phyloP scores from a whole-genome alignment of 2,329 filamentous ascomycete species.

The Cladophialophora carrionii region DNA sequence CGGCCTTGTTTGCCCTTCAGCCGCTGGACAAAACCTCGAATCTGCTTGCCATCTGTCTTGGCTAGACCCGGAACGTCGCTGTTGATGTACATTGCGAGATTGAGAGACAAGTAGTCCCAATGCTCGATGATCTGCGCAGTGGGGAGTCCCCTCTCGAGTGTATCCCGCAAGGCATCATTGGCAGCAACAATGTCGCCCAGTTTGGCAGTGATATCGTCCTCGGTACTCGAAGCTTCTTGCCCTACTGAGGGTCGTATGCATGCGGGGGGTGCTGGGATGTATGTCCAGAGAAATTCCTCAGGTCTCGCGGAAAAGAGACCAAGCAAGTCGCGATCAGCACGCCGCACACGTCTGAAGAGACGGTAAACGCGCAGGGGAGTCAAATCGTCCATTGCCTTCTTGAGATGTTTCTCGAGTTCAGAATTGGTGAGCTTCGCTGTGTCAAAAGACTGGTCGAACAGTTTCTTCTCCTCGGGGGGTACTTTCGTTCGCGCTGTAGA shows the following conservation, averaged over 20 bases:
- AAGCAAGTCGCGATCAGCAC: constrained; percentile 85
- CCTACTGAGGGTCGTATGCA: constrained; percentile 92
- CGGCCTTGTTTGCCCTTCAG: constrained; percentile 97
- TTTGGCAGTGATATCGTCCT: constrained; percentile 95
- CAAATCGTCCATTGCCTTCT: constrained; percentile 91
- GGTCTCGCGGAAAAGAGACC: constrained; percentile 89
- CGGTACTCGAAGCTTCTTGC: constrained; percentile 89
- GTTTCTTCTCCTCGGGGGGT: constrained; percentile 76
- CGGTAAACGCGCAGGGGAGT: constrained; percentile 88
- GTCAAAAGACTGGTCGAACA: constrained; percentile 83
- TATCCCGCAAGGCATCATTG: constrained; percentile 81
- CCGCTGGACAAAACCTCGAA: constrained; percentile 90
- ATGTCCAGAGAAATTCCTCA: constrained; percentile 98
- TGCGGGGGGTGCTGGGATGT: constrained; percentile 88
- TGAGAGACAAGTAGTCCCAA: constrained; percentile 94
- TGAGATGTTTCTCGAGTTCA: constrained; percentile 86
- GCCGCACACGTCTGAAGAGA: constrained; percentile 83
- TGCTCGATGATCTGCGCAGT: constrained; percentile 94
- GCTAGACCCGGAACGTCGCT: constrained; percentile 93
- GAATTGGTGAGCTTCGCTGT: constrained; percentile 75
- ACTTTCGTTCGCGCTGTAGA: constrained; percentile 86
- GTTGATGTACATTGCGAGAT: constrained; percentile 98
- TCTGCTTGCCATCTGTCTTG: constrained; percentile 83
- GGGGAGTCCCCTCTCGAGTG: constrained; percentile 78
- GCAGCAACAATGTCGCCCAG: constrained; percentile 95